Conservation (phyloP, 1,139 yeast species). For the Kurtzmaniella natalensis region DNA sequence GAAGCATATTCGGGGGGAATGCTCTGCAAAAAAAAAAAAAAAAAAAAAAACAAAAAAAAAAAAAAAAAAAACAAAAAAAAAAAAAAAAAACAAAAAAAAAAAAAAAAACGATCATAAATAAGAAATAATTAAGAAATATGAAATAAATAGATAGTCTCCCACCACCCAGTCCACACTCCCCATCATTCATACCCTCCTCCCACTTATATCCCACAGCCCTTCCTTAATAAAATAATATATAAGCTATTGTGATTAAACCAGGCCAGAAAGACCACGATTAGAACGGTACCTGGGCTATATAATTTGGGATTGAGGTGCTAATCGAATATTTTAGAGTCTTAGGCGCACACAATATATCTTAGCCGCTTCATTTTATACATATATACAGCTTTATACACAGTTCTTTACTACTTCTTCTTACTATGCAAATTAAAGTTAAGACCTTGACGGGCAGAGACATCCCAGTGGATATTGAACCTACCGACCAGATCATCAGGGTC, state of each 20-base stretch:
- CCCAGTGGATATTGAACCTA: conserved; percentile 72
- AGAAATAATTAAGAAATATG: too few relatives aligned
- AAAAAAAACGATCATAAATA: background rate
- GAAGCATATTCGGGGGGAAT: too few relatives aligned
- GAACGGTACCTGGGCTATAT: too few relatives aligned
- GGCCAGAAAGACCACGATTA: too few relatives aligned
- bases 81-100: background rate
- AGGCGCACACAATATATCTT: too few relatives aligned
- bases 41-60: too few relatives aligned
- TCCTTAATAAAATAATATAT: background rate
- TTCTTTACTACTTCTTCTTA: background rate
- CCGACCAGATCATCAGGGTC: conserved; percentile 72
- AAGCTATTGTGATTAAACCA: too few relatives aligned
- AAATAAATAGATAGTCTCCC: too few relatives aligned
- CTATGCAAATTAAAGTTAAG: conserved; percentile 65
- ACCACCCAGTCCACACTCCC: background rate
- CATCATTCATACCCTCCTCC: background rate
- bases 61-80: too few relatives aligned
- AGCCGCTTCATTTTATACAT: background rate
- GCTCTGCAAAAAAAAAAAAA: background rate
- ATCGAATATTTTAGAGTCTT: too few relatives aligned
- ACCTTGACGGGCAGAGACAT: conserved; percentile 85
- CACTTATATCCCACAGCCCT: background rate
- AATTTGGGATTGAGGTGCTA: too few relatives aligned
- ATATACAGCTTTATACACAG: background rate